Base-by-base conservation (phyloP, 768 basidiomycete genomes). In the Lactifluus subvellereus region DNA sequence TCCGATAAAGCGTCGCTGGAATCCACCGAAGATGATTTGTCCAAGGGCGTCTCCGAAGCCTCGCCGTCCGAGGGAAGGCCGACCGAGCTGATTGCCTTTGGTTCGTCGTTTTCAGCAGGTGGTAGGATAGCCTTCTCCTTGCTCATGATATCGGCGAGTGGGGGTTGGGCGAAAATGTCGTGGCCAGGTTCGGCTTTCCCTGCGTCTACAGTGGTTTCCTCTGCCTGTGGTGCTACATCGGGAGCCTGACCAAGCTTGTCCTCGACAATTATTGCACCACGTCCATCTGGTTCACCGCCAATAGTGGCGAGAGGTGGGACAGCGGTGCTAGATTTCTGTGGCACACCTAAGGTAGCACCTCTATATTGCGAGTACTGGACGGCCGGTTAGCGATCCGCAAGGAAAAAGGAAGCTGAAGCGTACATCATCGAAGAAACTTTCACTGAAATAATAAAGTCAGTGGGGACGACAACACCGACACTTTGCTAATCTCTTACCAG, bases 131-230 rank as follows among this genome's bases (percentile, higher is more conserved):
- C 38, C 35, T 48, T 35, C 38, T 60, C 60, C 53, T 76, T 71
- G 67, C 85, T 87, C 74, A 81, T 82, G 52, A 77, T 70, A 6
- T 83, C 79, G 52, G 77, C 77, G 18, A 72, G 75, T 1, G 75
- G 77, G 38, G 79, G 74, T 35, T 77, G 80, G 0, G 79, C 87
- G 69, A 93, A 93, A 61, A 91, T 78, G 70, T 93, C 85, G 16
- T 75, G 79, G 0, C 91, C 91, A 0, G 91, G 91, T 67, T 89
- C 89, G 0, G 87, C 75, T 59, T 82, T 80, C 11, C 80, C 82
- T 22, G 78, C 74, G 13, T 78, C 76, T 2, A 79, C 65, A 0
- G 76, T 71, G 14, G 83, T 78, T 9, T 69, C 75, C 51, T 69
- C 71, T 7, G 72, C 69, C 0, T 66, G 52, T 3, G 62, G 52